A percentile compares a stretch with the other conserved stretches of the same genome.
Conservation (phyloP, 306 rosid genomes). For the Quercus bicolor region DNA sequence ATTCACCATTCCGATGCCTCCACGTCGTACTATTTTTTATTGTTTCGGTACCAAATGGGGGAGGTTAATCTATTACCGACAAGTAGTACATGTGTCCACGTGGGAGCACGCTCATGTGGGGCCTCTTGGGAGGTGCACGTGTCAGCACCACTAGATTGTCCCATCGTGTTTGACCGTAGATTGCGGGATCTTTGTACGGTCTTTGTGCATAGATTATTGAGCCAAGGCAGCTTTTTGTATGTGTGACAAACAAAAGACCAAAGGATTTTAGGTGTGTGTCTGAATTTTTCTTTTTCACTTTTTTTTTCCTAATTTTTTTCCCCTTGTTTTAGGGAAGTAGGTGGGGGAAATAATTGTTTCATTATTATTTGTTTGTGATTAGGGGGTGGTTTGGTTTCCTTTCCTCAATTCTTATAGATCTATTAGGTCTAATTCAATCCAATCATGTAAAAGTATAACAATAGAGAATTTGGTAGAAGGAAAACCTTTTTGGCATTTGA, state of each 20-base stretch:
- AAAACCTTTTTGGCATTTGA: too few relatives aligned
- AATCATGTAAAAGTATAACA: too few relatives aligned
- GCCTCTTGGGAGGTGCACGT: slow-evolving; percentile 38
- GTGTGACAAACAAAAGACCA: neutral
- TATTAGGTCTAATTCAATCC: too few relatives aligned
- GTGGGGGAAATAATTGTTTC: too few relatives aligned
- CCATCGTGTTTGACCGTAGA: slow-evolving; percentile 36
- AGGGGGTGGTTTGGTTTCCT: too few relatives aligned
- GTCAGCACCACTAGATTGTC: slow-evolving; percentile 33
- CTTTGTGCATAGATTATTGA: slow-evolving; percentile 5
- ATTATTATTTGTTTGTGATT: too few relatives aligned
- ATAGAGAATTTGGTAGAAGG: too few relatives aligned
- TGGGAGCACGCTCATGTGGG: slow-evolving; percentile 36
- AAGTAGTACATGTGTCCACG: slow-evolving; percentile 41
- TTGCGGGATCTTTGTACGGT: slow-evolving; percentile 63
- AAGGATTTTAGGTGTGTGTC: neutral
- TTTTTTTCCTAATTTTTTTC: neutral
- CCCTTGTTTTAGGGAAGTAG: neutral
- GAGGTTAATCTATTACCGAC: slow-evolving; percentile 41
- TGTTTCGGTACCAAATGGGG: neutral
- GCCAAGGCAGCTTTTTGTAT: neutral
- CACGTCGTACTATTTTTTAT: slow-evolving; percentile 5
- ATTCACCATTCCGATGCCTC: neutral
- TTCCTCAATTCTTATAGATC: too few relatives aligned
- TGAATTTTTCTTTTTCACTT: neutral